These are phyloP conservation scores for Linum lewisii DNA, from an alignment of 345 rosid species.

Conservation along the genomic window DNA sequence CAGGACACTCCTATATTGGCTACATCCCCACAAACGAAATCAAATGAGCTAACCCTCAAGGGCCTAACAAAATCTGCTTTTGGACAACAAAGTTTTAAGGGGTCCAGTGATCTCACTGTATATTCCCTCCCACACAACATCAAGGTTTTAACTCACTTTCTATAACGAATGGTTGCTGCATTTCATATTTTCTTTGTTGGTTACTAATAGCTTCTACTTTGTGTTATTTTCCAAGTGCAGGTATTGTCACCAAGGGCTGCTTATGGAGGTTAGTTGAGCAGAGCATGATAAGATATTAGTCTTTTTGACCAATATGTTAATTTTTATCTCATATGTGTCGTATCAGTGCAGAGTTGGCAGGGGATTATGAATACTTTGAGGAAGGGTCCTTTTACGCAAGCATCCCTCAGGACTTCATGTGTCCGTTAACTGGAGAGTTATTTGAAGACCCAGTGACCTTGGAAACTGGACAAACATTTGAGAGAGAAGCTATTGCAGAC, in stretches of 20 bases:
- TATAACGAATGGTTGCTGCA: not conserved
- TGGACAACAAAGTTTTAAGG: constrained; percentile 17
- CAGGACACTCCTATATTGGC: constrained; percentile 4
- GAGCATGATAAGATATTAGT: constrained; percentile 1
- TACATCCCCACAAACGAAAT: constrained; percentile 12
- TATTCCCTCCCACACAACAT: constrained; percentile 11
- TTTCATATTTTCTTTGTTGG: not conserved
- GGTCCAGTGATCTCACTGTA: constrained; percentile 10
- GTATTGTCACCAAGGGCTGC: constrained; percentile 8
- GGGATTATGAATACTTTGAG: constrained; percentile 14
- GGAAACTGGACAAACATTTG: constrained; percentile 58
- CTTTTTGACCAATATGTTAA: constrained; percentile 2
- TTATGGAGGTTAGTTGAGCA: constrained; percentile 28
- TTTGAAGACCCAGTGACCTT: constrained; percentile 57
- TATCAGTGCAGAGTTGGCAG: constrained; percentile 24
- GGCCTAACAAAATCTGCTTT: constrained; percentile 32
- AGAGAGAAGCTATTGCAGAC: constrained; percentile 39
- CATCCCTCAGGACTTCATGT: constrained; percentile 36
- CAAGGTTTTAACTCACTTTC: constrained; percentile 7
- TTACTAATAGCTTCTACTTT: constrained; percentile 1
- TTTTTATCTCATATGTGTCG: constrained; percentile 14
- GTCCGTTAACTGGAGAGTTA: constrained; percentile 45
- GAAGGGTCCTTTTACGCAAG: constrained; percentile 24
- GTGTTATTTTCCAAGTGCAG: constrained; percentile 17
- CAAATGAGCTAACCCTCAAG: constrained; percentile 27